Evolutionary conservation across 225 moss, liverwort and hornwort species (phyloP).

Genomic region (Climacium dendroides): DNA sequence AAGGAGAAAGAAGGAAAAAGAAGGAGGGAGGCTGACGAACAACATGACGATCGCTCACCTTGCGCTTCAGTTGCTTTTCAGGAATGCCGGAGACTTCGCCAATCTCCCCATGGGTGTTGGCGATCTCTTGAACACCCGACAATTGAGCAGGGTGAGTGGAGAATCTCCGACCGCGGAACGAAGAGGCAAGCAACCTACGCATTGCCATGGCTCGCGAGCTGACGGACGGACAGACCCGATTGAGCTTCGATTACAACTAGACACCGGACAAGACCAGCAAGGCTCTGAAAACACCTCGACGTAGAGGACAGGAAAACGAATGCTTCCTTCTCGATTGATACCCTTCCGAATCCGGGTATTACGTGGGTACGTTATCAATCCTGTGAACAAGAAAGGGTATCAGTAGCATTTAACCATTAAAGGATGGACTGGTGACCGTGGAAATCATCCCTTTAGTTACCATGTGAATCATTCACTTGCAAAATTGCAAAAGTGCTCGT

Average conservation of each 20-base stretch:
- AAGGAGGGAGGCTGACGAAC: neutral
- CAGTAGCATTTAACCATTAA: no score
- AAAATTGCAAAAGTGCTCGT: no score
- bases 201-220: constrained; percentile 9
- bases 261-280: neutral
- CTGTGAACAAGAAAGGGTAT: neutral
- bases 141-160: constrained; percentile 3
- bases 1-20: neutral
- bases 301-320: neutral
- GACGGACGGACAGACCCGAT: neutral
- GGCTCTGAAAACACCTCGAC: neutral
- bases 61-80: constrained; percentile 25
- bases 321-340: neutral
- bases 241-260: neutral
- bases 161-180: neutral
- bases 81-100: constrained; percentile 47
- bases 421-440: no score
- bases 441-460: no score
- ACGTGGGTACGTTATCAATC: neutral
- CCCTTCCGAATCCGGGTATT: neutral
- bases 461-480: no score
- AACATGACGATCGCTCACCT: neutral
- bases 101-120: constrained; percentile 18
- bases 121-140: constrained; percentile 5
- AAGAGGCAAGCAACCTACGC: constrained; percentile 2